phyloP scores from a whole-genome alignment of 2,329 filamentous ascomycete genomes.

The Parascedosporium putredinis region DNA sequence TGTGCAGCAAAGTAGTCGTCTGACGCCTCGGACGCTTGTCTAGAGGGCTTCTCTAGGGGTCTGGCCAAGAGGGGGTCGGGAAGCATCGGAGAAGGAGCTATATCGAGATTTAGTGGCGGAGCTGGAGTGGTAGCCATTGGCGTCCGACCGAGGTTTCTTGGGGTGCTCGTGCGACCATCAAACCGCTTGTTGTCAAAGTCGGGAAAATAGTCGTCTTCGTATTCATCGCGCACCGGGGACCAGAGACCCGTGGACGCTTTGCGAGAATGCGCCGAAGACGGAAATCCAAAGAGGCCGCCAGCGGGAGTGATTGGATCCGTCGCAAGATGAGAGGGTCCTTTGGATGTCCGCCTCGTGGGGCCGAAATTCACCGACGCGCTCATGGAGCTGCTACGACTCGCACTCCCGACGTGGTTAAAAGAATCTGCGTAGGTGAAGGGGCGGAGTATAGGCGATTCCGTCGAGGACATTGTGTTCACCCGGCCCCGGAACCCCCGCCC shows the following conservation, averaged over 20 bases:
- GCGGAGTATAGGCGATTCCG: slow-evolving; percentile 19
- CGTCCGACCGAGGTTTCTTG: not conserved
- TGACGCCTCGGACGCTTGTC: not conserved
- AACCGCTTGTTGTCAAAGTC: slow-evolving; percentile 35
- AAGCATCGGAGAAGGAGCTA: not conserved
- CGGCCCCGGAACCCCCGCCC: slow-evolving; percentile 11
- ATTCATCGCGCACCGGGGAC: slow-evolving; percentile 35
- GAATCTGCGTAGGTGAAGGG: slow-evolving; percentile 28
- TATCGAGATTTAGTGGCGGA: not conserved
- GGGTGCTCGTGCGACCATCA: slow-evolving; percentile 8
- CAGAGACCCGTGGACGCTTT: slow-evolving; percentile 37
- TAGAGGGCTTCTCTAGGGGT: not conserved
- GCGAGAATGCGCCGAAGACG: slow-evolving; percentile 20
- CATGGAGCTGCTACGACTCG: slow-evolving; percentile 34
- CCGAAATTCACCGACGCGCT: slow-evolving; percentile 22
- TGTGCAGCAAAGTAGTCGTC: not conserved
- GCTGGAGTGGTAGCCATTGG: not conserved
- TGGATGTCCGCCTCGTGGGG: not conserved
- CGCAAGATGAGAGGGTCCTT: not conserved
- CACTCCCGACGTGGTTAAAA: slow-evolving; percentile 23
- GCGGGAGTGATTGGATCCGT: slow-evolving; percentile 6
- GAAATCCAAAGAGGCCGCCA: slow-evolving; percentile 13
- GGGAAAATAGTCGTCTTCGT: slow-evolving; percentile 39
- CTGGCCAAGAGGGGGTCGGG: not conserved
- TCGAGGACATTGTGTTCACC: slow-evolving; percentile 8